phyloP scores from a whole-genome alignment of 73 alveolate species.

The Chromera velia region DNA sequence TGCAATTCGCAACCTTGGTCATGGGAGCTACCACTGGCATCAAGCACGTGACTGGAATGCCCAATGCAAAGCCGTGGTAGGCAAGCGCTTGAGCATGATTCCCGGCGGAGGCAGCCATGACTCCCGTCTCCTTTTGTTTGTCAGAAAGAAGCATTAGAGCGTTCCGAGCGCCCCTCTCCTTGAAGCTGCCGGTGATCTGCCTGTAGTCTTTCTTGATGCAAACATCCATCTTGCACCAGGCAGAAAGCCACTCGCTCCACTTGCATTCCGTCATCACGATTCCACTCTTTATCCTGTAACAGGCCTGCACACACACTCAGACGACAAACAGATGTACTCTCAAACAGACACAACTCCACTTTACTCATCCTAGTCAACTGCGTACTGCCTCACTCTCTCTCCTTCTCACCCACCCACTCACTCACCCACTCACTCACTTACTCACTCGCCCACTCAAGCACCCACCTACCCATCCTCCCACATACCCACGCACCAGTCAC shows the following conservation, averaged over 20 bases:
- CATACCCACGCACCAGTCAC: too few species aligned
- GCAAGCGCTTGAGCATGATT: constrained; percentile 9
- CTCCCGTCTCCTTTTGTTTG: neutral
- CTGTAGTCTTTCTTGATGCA: constrained; percentile 20
- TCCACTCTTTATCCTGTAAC: neutral
- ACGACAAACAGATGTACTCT: too few species aligned
- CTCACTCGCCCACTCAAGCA: too few species aligned
- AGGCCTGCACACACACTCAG: too few species aligned
- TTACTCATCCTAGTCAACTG: too few species aligned
- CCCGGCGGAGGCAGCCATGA: neutral
- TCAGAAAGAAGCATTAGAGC: constrained; percentile 13
- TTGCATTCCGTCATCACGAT: neutral
- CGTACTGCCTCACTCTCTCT: too few species aligned
- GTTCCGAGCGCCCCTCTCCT: constrained; percentile 31
- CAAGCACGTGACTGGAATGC: constrained; percentile 9
- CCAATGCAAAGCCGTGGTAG: neutral
- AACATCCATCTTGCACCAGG: neutral
- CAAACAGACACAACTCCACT: too few species aligned
- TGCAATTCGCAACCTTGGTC: constrained; percentile 23
- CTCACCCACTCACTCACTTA: too few species aligned
- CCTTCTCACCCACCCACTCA: too few species aligned
- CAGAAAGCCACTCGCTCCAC: neutral
- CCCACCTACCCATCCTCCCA: too few species aligned
- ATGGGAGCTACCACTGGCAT: constrained; percentile 47
- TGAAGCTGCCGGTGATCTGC: constrained; percentile 31